phyloP scores from a whole-genome alignment of 2,329 filamentous ascomycete genomes.

The Gaeumannomyces tritici region DNA sequence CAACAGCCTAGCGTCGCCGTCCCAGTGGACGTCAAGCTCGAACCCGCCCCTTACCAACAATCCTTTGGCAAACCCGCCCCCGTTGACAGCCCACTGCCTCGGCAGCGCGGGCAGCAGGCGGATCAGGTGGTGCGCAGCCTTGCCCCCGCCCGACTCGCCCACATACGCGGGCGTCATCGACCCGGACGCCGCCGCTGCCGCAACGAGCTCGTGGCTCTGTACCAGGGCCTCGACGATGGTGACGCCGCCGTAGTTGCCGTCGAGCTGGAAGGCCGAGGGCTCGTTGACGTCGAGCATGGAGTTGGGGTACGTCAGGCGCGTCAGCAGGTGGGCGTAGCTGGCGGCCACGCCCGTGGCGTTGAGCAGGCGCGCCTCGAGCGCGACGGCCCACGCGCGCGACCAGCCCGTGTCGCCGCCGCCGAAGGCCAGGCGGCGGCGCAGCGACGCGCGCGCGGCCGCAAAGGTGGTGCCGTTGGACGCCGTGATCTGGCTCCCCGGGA shows the following conservation, averaged over 20 bases:
- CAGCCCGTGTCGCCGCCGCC: constrained; percentile 29
- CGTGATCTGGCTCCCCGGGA: constrained; percentile 25
- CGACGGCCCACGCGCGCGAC: constrained; percentile 33
- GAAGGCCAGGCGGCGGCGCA: constrained; percentile 4
- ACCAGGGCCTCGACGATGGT: not conserved
- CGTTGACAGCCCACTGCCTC: not conserved
- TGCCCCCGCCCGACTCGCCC: not conserved
- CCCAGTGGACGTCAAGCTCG: constrained; percentile 1
- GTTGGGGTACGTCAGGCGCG: not conserved
- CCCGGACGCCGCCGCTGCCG: not conserved
- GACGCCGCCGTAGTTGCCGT: constrained; percentile 36
- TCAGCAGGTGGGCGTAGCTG: constrained; percentile 18
- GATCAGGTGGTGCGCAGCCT: not conserved
- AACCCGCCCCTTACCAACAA: not conserved
- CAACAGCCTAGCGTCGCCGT: not conserved
- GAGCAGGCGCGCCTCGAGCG: constrained; percentile 27
- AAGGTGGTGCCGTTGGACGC: not conserved
- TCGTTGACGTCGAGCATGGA: constrained; percentile 16
- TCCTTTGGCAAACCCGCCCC: not conserved
- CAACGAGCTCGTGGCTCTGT: not conserved
- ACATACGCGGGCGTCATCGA: too few relatives aligned
- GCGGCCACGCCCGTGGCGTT: constrained; percentile 22
- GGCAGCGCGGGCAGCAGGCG: constrained; percentile 1
- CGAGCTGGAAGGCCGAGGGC: constrained; percentile 35
- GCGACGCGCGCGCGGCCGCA: constrained; percentile 3